Conservation (phyloP, 805 yeast species). For the Kuraishia piskuri region DNA sequence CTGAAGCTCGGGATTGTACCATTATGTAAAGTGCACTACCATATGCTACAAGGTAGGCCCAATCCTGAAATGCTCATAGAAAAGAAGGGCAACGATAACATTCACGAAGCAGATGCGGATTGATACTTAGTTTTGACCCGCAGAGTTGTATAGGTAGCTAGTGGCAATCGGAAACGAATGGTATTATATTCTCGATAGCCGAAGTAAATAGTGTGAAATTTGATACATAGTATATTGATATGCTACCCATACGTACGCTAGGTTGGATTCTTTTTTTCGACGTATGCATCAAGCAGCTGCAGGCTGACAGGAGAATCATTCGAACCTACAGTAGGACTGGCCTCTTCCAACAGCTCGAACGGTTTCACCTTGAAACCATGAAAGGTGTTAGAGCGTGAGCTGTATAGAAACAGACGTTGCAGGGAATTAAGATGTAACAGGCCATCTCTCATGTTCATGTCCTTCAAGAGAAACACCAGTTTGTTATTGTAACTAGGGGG, state of each 20-base stretch:
- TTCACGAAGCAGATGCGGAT: background rate
- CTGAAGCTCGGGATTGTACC: background rate
- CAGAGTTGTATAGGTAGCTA: too few relatives aligned
- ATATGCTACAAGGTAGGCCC: background rate
- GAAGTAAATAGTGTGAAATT: background rate
- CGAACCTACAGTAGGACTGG: constrained; percentile 33
- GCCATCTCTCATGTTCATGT: constrained; percentile 7
- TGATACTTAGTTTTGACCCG: too few relatives aligned
- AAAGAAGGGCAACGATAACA: background rate
- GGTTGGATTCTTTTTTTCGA: constrained; percentile 36
- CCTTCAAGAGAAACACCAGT: constrained; percentile 8
- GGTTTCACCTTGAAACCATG: constrained; percentile 32
- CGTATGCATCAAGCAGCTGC: constrained; percentile 43
- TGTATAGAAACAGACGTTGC: constrained; percentile 12
- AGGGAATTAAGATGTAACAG: constrained; percentile 1
- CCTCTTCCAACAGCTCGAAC: constrained; percentile 53
- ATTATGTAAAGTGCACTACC: background rate
- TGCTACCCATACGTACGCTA: constrained; percentile 2
- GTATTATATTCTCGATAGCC: too few relatives aligned
- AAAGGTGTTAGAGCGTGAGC: constrained; percentile 18
- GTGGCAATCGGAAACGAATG: too few relatives aligned
- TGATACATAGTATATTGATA: background rate
- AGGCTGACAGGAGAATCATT: constrained; percentile 50
- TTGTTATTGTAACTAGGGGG: constrained; percentile 25
- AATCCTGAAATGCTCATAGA: too few relatives aligned